Evolutionary conservation across 768 basidiomycete genomes (phyloP), one percentile per base, ranked within the genome.

Genomic region (Termitomyces sp.): DNA sequence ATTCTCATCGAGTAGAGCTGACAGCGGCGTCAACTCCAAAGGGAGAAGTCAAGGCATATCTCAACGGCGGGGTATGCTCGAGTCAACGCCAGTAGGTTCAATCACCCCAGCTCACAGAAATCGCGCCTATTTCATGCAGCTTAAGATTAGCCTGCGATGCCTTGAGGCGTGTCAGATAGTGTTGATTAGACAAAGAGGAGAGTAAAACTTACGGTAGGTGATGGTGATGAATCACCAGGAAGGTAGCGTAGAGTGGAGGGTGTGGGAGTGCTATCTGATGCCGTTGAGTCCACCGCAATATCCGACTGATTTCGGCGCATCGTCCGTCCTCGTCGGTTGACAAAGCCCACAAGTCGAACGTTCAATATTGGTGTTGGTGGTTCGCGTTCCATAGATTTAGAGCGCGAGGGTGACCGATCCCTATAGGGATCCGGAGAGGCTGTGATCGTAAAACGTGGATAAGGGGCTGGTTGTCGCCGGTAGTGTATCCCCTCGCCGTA

Each of bases 31-130:
- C 24, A 49, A 22, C 46, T 49, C 39, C n/a, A 24, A 12, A 42
- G 20, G 16, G 22, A 32, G 33, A 32, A 47, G 45, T 22, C n/a
- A 5, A 45, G 24, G 20, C 44, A n/a, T 45, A 32, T 26, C 16
- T 26, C 27, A 30, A 30, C 45, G 24, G 7, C 26, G 20, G 20
- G 3, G 43, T n/a, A 27, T n/a, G 16, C n/a, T 46, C 32, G 26
- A 14, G 6, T 30, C 22, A 9, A 30, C 14, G 43, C 2, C 18
- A 16, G 20, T 26, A 16, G 16, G 10, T 47, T 66, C 51, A 71
- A 58, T 71, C 69, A 2, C 67, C 68, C 71, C 71, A 73, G 59
- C 67, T 69, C 40, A 70, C 43, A 44, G 67, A 68, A 33, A 73
- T 65, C 24, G 66, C 60, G 9, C 68, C 68, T 22, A 49, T 61